A percentile compares a stretch with the other conserved stretches of the same genome.
Evolutionary conservation across 352 stramenopile species (phyloP).

Genomic region (Aphanomyces cochlioides): DNA sequence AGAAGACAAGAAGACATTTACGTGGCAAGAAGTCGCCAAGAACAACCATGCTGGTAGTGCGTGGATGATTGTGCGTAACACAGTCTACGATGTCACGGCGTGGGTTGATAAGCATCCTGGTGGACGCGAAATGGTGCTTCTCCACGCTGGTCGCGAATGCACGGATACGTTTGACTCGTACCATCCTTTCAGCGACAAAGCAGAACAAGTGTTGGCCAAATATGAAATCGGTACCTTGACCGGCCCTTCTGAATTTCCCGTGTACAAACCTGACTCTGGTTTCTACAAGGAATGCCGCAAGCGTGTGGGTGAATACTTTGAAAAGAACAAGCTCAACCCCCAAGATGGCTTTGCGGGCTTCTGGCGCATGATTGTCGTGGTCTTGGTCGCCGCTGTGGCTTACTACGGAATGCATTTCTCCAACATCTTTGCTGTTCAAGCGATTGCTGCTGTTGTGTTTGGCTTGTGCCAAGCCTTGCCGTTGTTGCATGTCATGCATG

Average conservation of each 20-base stretch:
- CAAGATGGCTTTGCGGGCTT: slow-evolving; percentile 72
- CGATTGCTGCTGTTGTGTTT: slow-evolving; percentile 77
- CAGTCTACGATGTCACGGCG: slow-evolving; percentile 92
- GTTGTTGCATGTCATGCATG: slow-evolving; percentile 91
- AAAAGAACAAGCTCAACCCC: slow-evolving; percentile 85
- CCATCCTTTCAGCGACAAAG: slow-evolving; percentile 82
- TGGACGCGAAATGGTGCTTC: slow-evolving; percentile 71
- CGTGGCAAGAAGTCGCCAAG: slow-evolving; percentile 93
- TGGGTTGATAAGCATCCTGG: slow-evolving; percentile 82
- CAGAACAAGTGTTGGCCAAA: slow-evolving; percentile 77
- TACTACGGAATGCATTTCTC: slow-evolving; percentile 76
- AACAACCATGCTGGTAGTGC: slow-evolving; percentile 94
- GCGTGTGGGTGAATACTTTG: slow-evolving; percentile 85
- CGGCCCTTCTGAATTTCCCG: slow-evolving; percentile 78
- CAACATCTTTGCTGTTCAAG: slow-evolving; percentile 50
- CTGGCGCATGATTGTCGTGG: slow-evolving; percentile 86
- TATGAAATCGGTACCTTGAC: slow-evolving; percentile 82
- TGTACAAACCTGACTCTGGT: slow-evolving; percentile 87
- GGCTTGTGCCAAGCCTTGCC: slow-evolving; percentile 85
- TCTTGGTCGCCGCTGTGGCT: slow-evolving; percentile 51
- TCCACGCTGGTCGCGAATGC: slow-evolving; percentile 78
- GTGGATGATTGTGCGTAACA: slow-evolving; percentile 93
- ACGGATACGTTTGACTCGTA: slow-evolving; percentile 90
- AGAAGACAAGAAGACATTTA: slow-evolving; percentile 58
- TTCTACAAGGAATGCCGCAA: slow-evolving; percentile 89